Percentiles rank a stretch among this genome's conserved stretches.
Conservation (phyloP, 352 stramenopile species). For the Halophytophthora polymorphica region DNA sequence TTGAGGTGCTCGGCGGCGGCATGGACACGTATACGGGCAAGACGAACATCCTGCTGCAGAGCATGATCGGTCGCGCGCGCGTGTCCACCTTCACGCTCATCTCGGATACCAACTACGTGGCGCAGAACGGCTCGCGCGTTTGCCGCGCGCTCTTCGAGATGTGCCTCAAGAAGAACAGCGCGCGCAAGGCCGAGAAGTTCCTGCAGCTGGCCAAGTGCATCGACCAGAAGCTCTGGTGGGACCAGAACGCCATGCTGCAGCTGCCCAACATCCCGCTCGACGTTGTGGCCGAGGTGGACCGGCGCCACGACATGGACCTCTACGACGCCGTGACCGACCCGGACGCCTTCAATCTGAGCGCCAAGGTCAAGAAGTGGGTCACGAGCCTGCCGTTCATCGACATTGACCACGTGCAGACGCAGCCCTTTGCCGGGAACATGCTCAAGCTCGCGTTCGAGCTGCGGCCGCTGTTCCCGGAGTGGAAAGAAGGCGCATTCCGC, state of each 20-base stretch:
- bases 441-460: constrained; percentile 89
- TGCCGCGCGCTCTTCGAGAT: constrained; percentile 99
- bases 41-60: constrained; percentile 96
- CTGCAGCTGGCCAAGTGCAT: constrained; percentile 96
- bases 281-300: constrained; percentile 84
- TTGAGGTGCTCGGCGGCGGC: constrained; percentile 88
- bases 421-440: constrained; percentile 96
- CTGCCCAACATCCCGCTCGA: constrained; percentile 89
- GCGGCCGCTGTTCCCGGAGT: constrained; percentile 62
- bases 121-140: constrained; percentile 97
- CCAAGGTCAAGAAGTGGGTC: constrained; percentile 73
- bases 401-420: constrained; percentile 69
- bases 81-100: constrained; percentile 97
- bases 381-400: constrained; percentile 66
- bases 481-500: constrained; percentile 57
- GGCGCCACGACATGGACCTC: constrained; percentile 52
- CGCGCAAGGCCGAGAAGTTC: constrained; percentile 89
- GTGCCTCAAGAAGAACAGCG: constrained; percentile 89
- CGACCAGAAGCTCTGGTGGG: constrained; percentile 97
- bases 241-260: constrained; percentile 93
- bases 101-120: constrained; percentile 99
- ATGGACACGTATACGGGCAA: constrained; percentile 94
- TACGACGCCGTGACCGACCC: constrained; percentile 54
- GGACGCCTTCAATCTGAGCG: constrained; percentile 33
- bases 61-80: constrained; percentile 59